These are phyloP conservation scores for Heliamphora exappendiculata DNA, from an alignment of 148 eudicot species.

Conservation along the genomic window DNA sequence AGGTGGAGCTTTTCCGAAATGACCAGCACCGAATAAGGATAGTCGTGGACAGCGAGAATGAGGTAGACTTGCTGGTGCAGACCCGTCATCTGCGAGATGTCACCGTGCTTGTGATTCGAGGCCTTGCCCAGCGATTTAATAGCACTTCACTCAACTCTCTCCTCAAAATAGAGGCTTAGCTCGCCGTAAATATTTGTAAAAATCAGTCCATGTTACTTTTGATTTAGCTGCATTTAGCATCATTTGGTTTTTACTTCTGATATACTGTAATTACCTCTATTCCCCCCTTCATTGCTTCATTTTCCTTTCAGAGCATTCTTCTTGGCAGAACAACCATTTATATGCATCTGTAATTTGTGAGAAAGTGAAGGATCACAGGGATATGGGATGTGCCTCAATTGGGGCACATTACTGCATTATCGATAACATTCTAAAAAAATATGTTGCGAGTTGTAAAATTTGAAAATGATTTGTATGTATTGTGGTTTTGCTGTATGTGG, in stretches of 20 bases:
- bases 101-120: constrained; percentile 82
- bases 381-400: neutral
- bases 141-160: constrained; percentile 92
- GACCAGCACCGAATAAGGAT: constrained; percentile 87
- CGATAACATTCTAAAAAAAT: too few relatives aligned
- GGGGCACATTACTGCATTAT: neutral
- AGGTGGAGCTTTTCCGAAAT: constrained; percentile 90
- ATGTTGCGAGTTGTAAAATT: too few relatives aligned
- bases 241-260: neutral
- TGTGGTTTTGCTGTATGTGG: too few relatives aligned
- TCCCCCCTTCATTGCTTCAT: neutral
- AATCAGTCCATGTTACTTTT: neutral
- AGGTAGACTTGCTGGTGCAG: constrained; percentile 86
- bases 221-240: neutral
- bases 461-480: too few relatives aligned
- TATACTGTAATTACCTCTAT: neutral
- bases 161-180: constrained; percentile 60
- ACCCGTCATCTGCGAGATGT: constrained; percentile 89
- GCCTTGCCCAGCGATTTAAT: constrained; percentile 85
- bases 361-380: neutral
- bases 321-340: neutral
- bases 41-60: constrained; percentile 78
- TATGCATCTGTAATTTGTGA: neutral
- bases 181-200: constrained; percentile 11
- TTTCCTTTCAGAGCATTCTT: neutral